Percentiles rank a stretch among this genome's conserved stretches.
These are phyloP conservation scores for Hordeum marinum DNA, from an alignment of 176 grass and related monocot species.

Conservation along the genomic window DNA sequence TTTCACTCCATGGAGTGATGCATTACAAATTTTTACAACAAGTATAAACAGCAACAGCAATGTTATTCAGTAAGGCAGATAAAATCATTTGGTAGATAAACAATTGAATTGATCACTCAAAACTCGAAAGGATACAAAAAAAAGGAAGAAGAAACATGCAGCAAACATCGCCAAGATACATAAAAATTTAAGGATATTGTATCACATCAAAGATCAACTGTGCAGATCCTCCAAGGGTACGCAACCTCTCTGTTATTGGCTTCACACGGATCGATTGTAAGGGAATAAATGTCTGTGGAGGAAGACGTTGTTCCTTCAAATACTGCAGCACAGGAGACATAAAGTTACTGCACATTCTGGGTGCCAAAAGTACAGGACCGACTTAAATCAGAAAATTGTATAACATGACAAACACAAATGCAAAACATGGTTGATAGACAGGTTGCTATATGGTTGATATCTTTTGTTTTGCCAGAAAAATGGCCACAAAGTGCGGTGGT, in stretches of 20 bases:
- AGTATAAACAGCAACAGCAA: not conserved
- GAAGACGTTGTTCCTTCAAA: slow-evolving; percentile 96
- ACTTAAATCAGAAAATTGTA: slow-evolving; percentile 13
- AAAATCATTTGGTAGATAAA: not conserved
- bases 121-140: slow-evolving; percentile 5
- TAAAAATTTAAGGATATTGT: slow-evolving; percentile 84
- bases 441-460: not conserved
- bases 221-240: slow-evolving; percentile 82
- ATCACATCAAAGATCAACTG: slow-evolving; percentile 96
- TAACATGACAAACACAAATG: not conserved
- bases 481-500: not conserved
- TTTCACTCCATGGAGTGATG: not conserved
- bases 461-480: not conserved
- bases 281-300: slow-evolving; percentile 98
- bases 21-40: not conserved
- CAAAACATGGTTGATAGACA: not conserved
- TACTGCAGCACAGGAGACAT: slow-evolving; percentile 59
- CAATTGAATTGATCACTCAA: not conserved
- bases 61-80: not conserved
- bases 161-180: not conserved
- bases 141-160: not conserved
- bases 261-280: slow-evolving; percentile 93
- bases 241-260: slow-evolving; percentile 79
- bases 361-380: not conserved
- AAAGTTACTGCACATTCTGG: not conserved